Evolutionary conservation across 78 protist species (phyloP), one percentile per base, ranked within the genome.

Genomic region (Protostelium mycophagum): DNA sequence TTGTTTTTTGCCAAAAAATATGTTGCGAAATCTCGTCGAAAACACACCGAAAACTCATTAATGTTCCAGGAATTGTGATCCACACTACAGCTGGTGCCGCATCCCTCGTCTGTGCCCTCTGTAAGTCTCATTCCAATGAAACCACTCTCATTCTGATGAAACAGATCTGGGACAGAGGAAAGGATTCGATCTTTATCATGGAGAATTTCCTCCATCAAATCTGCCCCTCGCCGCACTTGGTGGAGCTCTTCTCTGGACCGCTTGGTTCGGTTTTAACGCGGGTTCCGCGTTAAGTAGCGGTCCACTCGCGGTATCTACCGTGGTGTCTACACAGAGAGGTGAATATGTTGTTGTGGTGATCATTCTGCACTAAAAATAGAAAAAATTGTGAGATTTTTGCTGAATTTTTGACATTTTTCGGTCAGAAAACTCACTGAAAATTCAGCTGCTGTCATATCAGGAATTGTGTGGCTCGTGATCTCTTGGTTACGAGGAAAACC

Each of bases 221-320:
- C 35, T 96, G 31, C 98, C 98, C 63, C 35, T 93, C 51, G 93
- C 95, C 73, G 36, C 63, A 63, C 36, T 95, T 35, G 98, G 98
- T 36, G 94, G 95, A 25, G 95, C 95, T 37, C 86, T 96, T 35
- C 83, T 97, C 87, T 97, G 98, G 98, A 91, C 94, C 87, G 97
- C 97, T 31, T 97, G 98, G 98, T 95, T 94, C 83, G 95, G 96
- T n/a, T 97, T 97, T 94, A 97, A 97, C 92, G 97, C 96, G 36
- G 98, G 97, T 35, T 36, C 89, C 35, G 97, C 97, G 36, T 36
- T 90, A 36, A 87, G 88, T 28, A 92, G 96, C 29, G 91, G 92
- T 31, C 1, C 28, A 29, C 87, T 83, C 63, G 96, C 98, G 25
- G 85, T 90, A 37, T 84, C 91, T 28, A 95, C 97, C 28, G 89